A percentile compares a stretch with the other conserved stretches of the same genome.
phyloP scores from a whole-genome alignment of 305 asterid species.

The Ilex paraguariensis region DNA sequence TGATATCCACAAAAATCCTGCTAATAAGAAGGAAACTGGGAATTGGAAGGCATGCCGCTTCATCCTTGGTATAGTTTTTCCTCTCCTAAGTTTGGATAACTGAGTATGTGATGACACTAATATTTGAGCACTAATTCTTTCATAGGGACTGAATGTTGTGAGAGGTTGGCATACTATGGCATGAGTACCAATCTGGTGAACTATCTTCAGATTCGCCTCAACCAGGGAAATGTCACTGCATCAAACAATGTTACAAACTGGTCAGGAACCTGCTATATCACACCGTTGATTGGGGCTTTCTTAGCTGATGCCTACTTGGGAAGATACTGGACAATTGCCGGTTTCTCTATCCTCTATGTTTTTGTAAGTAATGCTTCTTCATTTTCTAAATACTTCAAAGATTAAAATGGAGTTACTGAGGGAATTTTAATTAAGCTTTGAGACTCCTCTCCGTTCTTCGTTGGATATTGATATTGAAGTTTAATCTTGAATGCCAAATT shows the following conservation, averaged over 20 bases:
- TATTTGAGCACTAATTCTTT: no score
- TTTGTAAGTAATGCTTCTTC: constrained; percentile 29
- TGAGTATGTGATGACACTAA: no score
- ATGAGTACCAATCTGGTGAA: constrained; percentile 57
- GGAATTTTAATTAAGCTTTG: no score
- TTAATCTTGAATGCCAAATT: no score
- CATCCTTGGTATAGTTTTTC: constrained; percentile 38
- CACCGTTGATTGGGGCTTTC: constrained; percentile 32
- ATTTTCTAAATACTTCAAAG: no score
- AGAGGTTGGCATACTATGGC: constrained; percentile 62
- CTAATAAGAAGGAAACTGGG: constrained; percentile 47
- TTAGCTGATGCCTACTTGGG: no score
- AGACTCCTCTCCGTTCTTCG: no score
- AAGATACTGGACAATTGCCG: constrained; percentile 53
- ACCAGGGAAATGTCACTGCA: constrained; percentile 38
- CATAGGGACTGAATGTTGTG: constrained; percentile 62
- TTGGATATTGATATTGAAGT: no score
- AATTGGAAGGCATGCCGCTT: constrained; percentile 78
- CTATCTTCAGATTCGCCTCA: constrained; percentile 43
- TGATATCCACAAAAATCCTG: constrained; percentile 46
- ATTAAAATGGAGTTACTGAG: no score
- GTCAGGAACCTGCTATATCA: constrained; percentile 62
- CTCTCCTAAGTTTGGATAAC: no score
- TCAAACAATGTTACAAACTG: constrained; percentile 51
- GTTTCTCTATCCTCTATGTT: constrained; percentile 53